Conservation (phyloP, 1,284 basidiomycete species). For the Leccinum pachyderme region DNA sequence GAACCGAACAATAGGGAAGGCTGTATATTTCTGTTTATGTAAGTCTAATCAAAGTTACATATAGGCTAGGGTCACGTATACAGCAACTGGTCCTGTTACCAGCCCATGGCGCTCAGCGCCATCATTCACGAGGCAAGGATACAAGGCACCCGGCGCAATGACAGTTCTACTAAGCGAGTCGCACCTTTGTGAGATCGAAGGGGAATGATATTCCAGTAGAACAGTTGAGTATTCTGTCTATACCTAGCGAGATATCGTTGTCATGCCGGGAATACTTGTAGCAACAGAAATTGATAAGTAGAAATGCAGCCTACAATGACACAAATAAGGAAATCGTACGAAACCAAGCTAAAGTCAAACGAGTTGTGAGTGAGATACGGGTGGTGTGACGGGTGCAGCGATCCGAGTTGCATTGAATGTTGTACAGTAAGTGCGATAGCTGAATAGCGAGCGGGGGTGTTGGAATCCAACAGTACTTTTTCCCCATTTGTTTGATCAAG, state of each 20-base stretch:
- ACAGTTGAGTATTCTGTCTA: conserved; percentile 27
- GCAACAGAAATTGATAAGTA: conserved; percentile 34
- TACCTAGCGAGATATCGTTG: conserved; percentile 31
- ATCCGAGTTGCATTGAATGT: conserved; percentile 26
- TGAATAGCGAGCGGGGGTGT: conserved; percentile 16
- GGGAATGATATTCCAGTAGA: conserved; percentile 15
- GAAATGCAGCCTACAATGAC: conserved; percentile 26
- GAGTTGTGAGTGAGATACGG: conserved; percentile 21
- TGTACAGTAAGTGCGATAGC: conserved; percentile 26
- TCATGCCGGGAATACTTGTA: conserved; percentile 32
- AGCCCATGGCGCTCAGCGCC: not conserved
- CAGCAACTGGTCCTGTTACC: not conserved
- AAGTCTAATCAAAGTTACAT: conserved; percentile 19
- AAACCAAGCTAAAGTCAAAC: conserved; percentile 20
- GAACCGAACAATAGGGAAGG: conserved; percentile 3
- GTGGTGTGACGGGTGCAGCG: conserved; percentile 11
- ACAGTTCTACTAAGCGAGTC: not conserved
- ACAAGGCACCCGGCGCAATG: not conserved
- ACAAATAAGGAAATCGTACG: conserved; percentile 29
- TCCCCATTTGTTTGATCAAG: conserved; percentile 8
- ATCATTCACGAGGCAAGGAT: not conserved
- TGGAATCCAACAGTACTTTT: conserved; percentile 14
- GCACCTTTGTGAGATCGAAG: not conserved
- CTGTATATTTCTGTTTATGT: conserved; percentile 29
- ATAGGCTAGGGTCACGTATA: not conserved